Evolutionary conservation across 1,139 yeast genomes (phyloP), one percentile per base, ranked within the genome.

Genomic region (Geotrichum reessii): DNA sequence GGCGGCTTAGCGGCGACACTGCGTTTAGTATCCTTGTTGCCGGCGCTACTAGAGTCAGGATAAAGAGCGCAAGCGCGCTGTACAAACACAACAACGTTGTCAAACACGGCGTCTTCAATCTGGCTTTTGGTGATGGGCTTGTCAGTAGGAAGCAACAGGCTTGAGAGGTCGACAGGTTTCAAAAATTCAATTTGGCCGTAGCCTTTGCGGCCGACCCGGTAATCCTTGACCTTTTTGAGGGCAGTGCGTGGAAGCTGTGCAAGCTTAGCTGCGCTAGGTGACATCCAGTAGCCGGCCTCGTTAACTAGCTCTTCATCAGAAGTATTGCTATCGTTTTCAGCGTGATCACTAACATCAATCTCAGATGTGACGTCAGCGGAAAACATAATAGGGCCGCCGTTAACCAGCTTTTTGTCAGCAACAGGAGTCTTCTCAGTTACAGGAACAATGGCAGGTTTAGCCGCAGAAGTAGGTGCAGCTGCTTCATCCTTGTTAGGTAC

Each of bases 221-320:
- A 86, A 61, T 83, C 75, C 31, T 77, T 66, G n/a, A 93, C 85
- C 12, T 80, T 68, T 59, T 86, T 82, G 55, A 91, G 78, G 62
- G 88, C 86, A 11, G 82, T 74, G 52, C 87, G 75, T 0, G 90
- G 71, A 78, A 81, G 78, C 49, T 78, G 74, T 60, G 81, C 78
- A 60, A 93, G 76, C 57, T 84, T 84, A 7, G 83, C 79, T 52
- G 86, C 68, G 3, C 91, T 76, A 24, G 99, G 99, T 1, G 88
- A 81, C 55, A 86, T 85, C 91, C 96, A 93, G 73, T 92, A 95
- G 1, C 93, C 96, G 53, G 86, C 82, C 33, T 83, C 86, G 52
- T 79, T 79, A 47, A 73, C 76, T 47, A 76, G 70, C 51, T 76
- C 76, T 52, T 77, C 78, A 53, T 77, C 79, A 14, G 62, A 53